Percentiles rank a stretch among this genome's conserved stretches.
Evolutionary conservation across 306 rosid species (phyloP).

Genomic region (Canavalia gladiata): DNA sequence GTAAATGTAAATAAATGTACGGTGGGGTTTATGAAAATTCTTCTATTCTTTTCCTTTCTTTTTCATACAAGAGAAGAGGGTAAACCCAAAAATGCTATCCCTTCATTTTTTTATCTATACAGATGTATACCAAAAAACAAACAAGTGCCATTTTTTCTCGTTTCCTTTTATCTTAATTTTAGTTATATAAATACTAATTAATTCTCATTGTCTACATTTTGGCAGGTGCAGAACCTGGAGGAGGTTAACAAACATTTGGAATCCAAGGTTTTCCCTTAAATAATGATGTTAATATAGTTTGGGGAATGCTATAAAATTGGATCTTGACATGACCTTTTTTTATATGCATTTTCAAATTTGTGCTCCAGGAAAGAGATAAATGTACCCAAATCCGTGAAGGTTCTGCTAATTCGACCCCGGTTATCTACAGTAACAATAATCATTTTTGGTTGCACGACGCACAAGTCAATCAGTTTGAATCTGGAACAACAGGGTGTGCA

Average conservation of each 20-base stretch:
- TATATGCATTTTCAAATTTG: neutral
- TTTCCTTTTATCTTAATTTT: too few species aligned
- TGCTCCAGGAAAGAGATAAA: slow-evolving; percentile 30
- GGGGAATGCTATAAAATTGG: neutral
- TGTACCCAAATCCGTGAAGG: slow-evolving; percentile 27
- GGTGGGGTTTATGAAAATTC: too few species aligned
- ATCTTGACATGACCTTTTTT: neutral
- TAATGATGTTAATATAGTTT: neutral
- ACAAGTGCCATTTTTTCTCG: neutral
- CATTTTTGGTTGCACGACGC: slow-evolving; percentile 12
- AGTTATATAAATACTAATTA: neutral
- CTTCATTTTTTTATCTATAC: neutral
- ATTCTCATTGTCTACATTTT: slow-evolving; percentile 12
- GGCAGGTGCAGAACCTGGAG: slow-evolving; percentile 60
- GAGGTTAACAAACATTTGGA: slow-evolving; percentile 62
- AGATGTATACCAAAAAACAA: neutral
- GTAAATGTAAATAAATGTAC: too few species aligned
- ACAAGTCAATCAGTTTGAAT: neutral
- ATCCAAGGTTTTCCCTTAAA: slow-evolving; percentile 57
- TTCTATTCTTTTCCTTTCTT: too few species aligned
- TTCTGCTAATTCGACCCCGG: neutral
- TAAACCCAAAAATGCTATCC: neutral
- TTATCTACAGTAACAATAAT: neutral
- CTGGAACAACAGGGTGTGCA: slow-evolving; percentile 33
- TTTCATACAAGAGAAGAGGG: neutral